These are phyloP conservation scores for Pyrenophora teres DNA, from an alignment of 2,329 filamentous ascomycete genomes.

Conservation along the genomic window DNA sequence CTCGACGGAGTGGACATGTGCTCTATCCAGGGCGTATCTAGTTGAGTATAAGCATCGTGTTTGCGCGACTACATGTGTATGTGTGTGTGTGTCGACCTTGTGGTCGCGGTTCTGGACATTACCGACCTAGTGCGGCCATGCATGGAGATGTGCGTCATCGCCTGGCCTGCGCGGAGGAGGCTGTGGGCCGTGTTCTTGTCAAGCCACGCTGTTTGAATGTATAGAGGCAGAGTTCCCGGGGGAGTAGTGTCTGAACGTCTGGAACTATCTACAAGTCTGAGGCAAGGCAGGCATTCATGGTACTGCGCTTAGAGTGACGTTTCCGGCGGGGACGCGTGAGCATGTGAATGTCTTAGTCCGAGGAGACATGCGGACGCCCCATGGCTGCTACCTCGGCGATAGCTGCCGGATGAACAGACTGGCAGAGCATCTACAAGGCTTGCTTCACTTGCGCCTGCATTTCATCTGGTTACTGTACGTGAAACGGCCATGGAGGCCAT, in stretches of 20 bases:
- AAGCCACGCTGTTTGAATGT: slow-evolving; percentile 16
- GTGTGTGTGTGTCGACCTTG: not conserved
- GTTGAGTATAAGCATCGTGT: slow-evolving; percentile 35
- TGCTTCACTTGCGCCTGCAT: not conserved
- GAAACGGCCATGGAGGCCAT: not conserved
- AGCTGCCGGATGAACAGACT: not conserved
- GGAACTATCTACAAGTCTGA: too few relatives aligned
- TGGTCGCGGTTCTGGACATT: slow-evolving; percentile 17
- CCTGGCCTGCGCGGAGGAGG: slow-evolving; percentile 29
- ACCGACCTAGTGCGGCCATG: slow-evolving; percentile 52
- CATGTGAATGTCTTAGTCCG: slow-evolving; percentile 37
- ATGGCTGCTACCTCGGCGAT: slow-evolving; percentile 4
- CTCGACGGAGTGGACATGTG: slow-evolving; percentile 48
- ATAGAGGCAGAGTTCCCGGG: not conserved
- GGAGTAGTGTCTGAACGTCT: too few relatives aligned
- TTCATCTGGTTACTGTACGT: not conserved
- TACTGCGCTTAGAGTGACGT: slow-evolving; percentile 20
- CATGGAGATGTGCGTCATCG: slow-evolving; percentile 47
- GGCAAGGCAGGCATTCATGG: slow-evolving; percentile 13
- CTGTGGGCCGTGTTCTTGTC: slow-evolving; percentile 25
- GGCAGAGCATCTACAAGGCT: not conserved
- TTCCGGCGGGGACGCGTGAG: slow-evolving; percentile 23
- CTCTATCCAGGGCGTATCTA: slow-evolving; percentile 50
- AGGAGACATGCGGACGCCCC: slow-evolving; percentile 16
- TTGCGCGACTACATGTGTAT: slow-evolving; percentile 10